These are phyloP conservation scores for Sapria himalayana DNA, from an alignment of 345 rosid genomes.

Conservation along the genomic window DNA sequence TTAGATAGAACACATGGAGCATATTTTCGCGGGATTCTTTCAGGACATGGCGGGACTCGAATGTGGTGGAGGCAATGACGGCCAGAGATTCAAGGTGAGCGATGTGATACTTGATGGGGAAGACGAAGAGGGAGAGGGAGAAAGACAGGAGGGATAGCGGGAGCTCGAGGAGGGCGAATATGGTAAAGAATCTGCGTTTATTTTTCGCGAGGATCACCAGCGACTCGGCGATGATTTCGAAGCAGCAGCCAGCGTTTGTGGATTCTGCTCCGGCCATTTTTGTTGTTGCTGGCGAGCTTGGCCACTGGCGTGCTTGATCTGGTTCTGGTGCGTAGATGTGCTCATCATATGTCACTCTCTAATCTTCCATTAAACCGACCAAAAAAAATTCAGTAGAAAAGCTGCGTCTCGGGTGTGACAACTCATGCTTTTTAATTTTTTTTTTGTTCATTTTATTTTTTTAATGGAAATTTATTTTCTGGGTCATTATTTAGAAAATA, in stretches of 20 bases:
- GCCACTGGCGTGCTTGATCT: too few species aligned
- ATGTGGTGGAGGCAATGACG: constrained; percentile 21
- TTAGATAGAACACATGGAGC: constrained; percentile 33
- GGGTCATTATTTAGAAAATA: too few species aligned
- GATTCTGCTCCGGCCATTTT: too few species aligned
- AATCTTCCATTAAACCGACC: too few species aligned
- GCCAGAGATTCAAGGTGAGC: constrained; percentile 36
- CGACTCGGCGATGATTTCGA: constrained; percentile 17
- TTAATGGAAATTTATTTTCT: too few species aligned
- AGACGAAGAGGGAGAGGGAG: constrained; percentile 28
- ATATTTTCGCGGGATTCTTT: constrained; percentile 42
- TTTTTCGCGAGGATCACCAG: constrained; percentile 20
- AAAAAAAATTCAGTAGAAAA: too few species aligned
- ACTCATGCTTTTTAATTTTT: too few species aligned
- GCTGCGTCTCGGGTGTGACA: too few species aligned
- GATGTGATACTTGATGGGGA: constrained; percentile 30
- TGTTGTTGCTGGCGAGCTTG: constrained; percentile 4
- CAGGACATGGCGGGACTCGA: constrained; percentile 46
- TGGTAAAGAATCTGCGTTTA: constrained; percentile 22
- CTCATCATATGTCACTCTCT: too few species aligned
- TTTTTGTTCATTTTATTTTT: too few species aligned
- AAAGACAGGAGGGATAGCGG: constrained; percentile 42
- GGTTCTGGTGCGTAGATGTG: too few species aligned
- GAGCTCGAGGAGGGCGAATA: constrained; percentile 25
- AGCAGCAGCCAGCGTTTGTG: too few species aligned